A percentile compares a stretch with the other conserved stretches of the same genome.
Conservation (phyloP, 2,329 filamentous ascomycete genomes). For the Sporothrix phasma region DNA sequence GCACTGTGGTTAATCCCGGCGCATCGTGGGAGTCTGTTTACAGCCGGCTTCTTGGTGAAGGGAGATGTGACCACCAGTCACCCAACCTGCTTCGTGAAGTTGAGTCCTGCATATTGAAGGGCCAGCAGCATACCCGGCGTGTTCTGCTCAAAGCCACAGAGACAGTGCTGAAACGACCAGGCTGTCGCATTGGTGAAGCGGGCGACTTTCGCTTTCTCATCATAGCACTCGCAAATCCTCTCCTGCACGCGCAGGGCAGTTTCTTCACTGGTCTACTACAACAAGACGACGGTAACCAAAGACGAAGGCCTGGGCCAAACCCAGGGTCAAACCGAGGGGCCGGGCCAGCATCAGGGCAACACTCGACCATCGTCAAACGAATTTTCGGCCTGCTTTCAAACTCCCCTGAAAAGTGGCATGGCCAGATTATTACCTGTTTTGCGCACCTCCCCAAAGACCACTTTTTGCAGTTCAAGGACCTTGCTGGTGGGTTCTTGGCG, state of each 20-base stretch:
- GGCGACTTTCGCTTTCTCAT: constrained; percentile 69
- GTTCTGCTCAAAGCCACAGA: constrained; percentile 70
- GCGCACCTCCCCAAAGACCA: constrained; percentile 56
- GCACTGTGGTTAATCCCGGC: constrained; percentile 56
- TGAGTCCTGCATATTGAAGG: constrained; percentile 40
- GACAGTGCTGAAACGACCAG: constrained; percentile 67
- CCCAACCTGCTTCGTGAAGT: constrained; percentile 31
- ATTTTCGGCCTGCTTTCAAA: constrained; percentile 73
- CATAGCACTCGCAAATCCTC: constrained; percentile 68
- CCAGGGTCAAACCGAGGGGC: constrained; percentile 24
- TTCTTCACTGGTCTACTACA: constrained; percentile 32
- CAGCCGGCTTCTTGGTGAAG: constrained; percentile 37
- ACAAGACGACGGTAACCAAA: constrained; percentile 19
- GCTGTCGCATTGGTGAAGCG: constrained; percentile 55
- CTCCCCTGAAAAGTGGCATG: constrained; percentile 63
- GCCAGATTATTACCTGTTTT: constrained; percentile 69
- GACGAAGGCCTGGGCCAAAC: neutral
- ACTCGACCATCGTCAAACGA: constrained; percentile 77
- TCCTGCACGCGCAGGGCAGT: constrained; percentile 45
- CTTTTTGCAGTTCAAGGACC: constrained; percentile 65
- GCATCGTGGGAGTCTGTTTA: constrained; percentile 54
- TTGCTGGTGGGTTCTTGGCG: constrained; percentile 69
- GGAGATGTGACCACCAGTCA: constrained; percentile 26
- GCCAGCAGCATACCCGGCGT: constrained; percentile 59
- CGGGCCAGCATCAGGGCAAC: constrained; percentile 49